Evolutionary conservation across 2,329 filamentous ascomycete species (phyloP), one percentile per base, ranked within the genome.

Genomic region (Trichophaea hybrida): DNA sequence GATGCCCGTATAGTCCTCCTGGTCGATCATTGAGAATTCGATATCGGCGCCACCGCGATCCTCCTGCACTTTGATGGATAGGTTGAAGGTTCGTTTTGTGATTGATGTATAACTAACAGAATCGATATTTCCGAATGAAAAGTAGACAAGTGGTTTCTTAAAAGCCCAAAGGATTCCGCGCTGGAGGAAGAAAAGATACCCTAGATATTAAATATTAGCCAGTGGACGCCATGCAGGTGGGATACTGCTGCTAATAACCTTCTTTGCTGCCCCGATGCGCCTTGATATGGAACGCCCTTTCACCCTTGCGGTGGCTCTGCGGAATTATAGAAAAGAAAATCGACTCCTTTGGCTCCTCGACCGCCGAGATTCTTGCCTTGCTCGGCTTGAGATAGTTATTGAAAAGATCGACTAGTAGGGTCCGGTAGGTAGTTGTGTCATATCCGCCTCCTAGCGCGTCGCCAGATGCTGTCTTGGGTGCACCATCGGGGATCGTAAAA

Each of bases 1-100:
- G 62, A 86, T 85, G 24, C 77, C 79, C 4, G 72, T 74, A 61
- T 83, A 85, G 68, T 86, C 81, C 64, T 81, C 80, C 70, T 86
- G 82, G 66, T 86, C 83, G 15, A 86, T 70, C 83, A 85, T 85
- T 40, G 75, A 75, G 64, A 85, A 85, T 69, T 85, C 82, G 24
- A 84, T 72, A 67, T 85, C 82, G 62, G 83, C 62, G 10, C 64
- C 60, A n/a, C 64, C 63, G 35, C 62, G 61, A 32, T 67, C 49
- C 31, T 61, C 59, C 13, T 65, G 56, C 7, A 83, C 75, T 68
- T 85, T 82, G 0, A 85, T 75, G 1, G 78, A 79, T 49, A 86
- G 76, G 66, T 85, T 85, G 66, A 86, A 85, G 0, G 83, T 86
- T 24, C 82, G 76, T 68, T 84, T 82, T 50, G 85, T 73, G 32